A percentile compares a stretch with the other conserved stretches of the same genome.
Conservation (phyloP, 2,329 filamentous ascomycete genomes). For the Beauveria scarabaeidicola region DNA sequence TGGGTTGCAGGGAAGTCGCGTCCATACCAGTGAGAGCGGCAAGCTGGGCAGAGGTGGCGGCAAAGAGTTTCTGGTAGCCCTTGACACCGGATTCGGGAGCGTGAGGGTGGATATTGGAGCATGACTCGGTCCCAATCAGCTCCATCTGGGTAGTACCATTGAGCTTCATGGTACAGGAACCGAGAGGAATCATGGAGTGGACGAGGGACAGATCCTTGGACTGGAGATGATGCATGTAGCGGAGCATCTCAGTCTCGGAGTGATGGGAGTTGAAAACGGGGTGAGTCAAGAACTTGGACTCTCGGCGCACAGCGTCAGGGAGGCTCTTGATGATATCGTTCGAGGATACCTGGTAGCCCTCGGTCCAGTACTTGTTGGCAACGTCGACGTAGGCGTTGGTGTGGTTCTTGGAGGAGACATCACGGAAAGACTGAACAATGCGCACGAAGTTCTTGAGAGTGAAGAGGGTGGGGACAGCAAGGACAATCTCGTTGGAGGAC, state of each 20-base stretch:
- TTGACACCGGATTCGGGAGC: conserved; percentile 53
- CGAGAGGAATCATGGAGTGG: conserved; percentile 95
- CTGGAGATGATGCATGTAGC: conserved; percentile 88
- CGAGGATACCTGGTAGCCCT: conserved; percentile 24
- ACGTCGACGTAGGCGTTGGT: conserved; percentile 17
- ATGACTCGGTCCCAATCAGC: conserved; percentile 67
- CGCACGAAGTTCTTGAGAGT: conserved; percentile 15
- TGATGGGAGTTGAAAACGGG: conserved; percentile 93
- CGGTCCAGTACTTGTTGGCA: conserved; percentile 33
- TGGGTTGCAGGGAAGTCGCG: conserved; percentile 82
- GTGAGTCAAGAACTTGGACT: conserved; percentile 71
- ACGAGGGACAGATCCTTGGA: conserved; percentile 90
- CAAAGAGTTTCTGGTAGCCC: conserved; percentile 64
- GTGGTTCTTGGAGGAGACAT: conserved; percentile 19
- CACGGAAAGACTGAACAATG: conserved; percentile 28
- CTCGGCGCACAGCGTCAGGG: conserved; percentile 56
- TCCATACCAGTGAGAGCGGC: conserved; percentile 82
- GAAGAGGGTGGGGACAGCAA: conserved; percentile 21
- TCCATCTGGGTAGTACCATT: conserved; percentile 93
- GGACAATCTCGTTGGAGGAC: conserved; percentile 18
- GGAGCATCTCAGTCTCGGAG: conserved; percentile 87
- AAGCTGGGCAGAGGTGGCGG: conserved; percentile 66
- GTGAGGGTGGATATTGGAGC: conserved; percentile 76
- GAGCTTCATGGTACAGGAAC: conserved; percentile 97
- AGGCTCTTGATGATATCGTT: conserved; percentile 34